Conservation (phyloP, 1,284 basidiomycete genomes). For the Heterobasidion parviporum region DNA sequence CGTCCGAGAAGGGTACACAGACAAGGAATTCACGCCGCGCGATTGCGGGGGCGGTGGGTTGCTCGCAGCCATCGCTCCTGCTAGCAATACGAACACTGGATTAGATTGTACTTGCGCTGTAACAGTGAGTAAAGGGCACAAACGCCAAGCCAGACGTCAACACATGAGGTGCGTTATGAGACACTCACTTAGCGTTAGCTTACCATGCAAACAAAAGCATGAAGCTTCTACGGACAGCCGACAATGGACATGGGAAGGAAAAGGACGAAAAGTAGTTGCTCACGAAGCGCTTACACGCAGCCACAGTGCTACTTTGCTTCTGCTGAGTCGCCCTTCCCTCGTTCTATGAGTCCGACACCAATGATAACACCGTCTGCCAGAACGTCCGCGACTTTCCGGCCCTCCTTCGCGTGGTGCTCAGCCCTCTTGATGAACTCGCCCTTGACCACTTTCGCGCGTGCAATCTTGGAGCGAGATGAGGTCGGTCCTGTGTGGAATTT, state of each 20-base stretch:
- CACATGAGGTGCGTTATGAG: too few species aligned
- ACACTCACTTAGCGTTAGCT: too few species aligned
- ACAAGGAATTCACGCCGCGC: too few species aligned
- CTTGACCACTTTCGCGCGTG: slow-evolving; percentile 67
- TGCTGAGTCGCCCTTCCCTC: slow-evolving; percentile 24
- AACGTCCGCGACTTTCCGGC: slow-evolving; percentile 65
- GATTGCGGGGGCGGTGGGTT: too few species aligned
- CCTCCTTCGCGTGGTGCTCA: slow-evolving; percentile 57
- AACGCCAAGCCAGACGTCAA: too few species aligned
- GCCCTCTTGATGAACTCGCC: slow-evolving; percentile 67
- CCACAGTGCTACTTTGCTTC: background rate
- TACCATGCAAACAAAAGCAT: too few species aligned
- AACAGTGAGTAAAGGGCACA: too few species aligned
- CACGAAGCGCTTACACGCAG: background rate
- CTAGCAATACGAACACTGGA: too few species aligned
- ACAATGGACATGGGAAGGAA: background rate
- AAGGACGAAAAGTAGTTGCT: background rate
- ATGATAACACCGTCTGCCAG: slow-evolving; percentile 69
- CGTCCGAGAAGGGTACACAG: too few species aligned
- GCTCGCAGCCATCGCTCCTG: too few species aligned
- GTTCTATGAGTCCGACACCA: slow-evolving; percentile 65
- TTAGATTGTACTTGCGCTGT: too few species aligned
- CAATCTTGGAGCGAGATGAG: slow-evolving; percentile 39
- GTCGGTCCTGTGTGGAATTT: background rate
- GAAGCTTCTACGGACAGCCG: too few species aligned